These are phyloP conservation scores for Leucaena leucocephala DNA, from an alignment of 306 rosid species.

Conservation along the genomic window DNA sequence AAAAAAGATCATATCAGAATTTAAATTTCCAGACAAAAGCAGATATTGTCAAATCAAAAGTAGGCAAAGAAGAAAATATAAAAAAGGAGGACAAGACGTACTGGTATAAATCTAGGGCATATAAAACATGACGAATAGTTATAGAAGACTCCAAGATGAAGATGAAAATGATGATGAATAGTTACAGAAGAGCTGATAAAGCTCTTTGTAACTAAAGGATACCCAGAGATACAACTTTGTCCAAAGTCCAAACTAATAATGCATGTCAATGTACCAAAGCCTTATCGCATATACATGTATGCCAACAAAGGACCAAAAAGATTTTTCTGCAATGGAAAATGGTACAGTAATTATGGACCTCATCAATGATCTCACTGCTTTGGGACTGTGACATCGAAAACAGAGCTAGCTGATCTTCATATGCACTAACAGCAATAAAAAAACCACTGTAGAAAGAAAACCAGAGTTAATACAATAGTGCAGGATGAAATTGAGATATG, in stretches of 20 bases:
- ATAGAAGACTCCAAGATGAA: not conserved
- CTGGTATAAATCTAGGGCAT: slow-evolving; percentile 9
- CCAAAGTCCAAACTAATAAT: not conserved
- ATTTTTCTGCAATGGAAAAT: slow-evolving; percentile 29
- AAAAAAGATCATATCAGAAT: slow-evolving; percentile 36
- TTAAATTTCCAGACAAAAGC: slow-evolving; percentile 33
- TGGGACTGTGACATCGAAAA: slow-evolving; percentile 66
- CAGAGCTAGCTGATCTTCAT: slow-evolving; percentile 76
- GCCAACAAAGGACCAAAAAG: slow-evolving; percentile 28
- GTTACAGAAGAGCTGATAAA: slow-evolving; percentile 28
- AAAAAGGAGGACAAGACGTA: slow-evolving; percentile 21
- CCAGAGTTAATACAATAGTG: slow-evolving; percentile 19
- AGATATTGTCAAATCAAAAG: slow-evolving; percentile 25
- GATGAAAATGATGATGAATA: not conserved
- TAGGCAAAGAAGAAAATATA: slow-evolving; percentile 11
- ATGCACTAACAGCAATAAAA: slow-evolving; percentile 90
- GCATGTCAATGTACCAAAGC: slow-evolving; percentile 24
- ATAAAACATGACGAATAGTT: not conserved
- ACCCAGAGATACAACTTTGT: slow-evolving; percentile 14
- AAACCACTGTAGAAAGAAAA: slow-evolving; percentile 78
- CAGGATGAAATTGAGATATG: slow-evolving; percentile 12
- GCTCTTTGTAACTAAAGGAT: slow-evolving; percentile 21
- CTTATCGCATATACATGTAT: slow-evolving; percentile 16
- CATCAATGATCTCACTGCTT: slow-evolving; percentile 70
- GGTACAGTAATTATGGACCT: slow-evolving; percentile 52